Evolutionary conservation across 2,329 filamentous ascomycete species (phyloP), one percentile per base, ranked within the genome.

Genomic region (Biscogniauxia sp.): DNA sequence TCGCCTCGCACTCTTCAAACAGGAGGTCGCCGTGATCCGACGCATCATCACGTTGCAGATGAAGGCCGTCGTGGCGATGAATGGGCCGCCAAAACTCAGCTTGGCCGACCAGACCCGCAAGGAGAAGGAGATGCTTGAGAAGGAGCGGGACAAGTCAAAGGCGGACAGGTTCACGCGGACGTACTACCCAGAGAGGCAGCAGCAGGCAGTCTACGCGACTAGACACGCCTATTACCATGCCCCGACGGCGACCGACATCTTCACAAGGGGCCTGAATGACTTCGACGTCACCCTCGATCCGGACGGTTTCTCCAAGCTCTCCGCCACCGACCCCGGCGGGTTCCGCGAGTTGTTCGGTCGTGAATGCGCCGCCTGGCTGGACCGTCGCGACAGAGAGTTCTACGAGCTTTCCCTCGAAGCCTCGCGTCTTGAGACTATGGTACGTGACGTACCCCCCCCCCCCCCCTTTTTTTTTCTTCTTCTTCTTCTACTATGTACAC

Each of bases 21-120:
- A 80, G 58, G 79, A 82, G 61, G 68, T 80, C 28, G 66, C 68
- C 20, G 73, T 77, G 19, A 72, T 80, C 23, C 73, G 69, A 50
- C 70, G 72, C 25, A 77, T 73, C 1, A 62, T 79, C 25, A 63
- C 58, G 1, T 45, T 2, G 37, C 37, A 45, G 11, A 45, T 45
- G 37, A 17, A n/a, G 11, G 37, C 37, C 37, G 11, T 45, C 37
- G 13, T 17, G 3, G 37, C 37, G 7, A 45, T 45, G 5, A 45
- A n/a, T 13, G 17, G 37, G 15, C 5, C 11, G 15, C 37, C 11
- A 2, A 45, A 11, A n/a, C 37, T n/a, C 15, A 45, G n/a, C 37
- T 45, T 2, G 15, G 11, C 1, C 13, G 37, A 45, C 5, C 37
- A 45, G 5, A 17, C 37, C 11, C 11, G 5, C 37, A 9, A 2